phyloP scores from a whole-genome alignment of 371 early-diverging fungal genomes.

The Actinomucor elegans region DNA sequence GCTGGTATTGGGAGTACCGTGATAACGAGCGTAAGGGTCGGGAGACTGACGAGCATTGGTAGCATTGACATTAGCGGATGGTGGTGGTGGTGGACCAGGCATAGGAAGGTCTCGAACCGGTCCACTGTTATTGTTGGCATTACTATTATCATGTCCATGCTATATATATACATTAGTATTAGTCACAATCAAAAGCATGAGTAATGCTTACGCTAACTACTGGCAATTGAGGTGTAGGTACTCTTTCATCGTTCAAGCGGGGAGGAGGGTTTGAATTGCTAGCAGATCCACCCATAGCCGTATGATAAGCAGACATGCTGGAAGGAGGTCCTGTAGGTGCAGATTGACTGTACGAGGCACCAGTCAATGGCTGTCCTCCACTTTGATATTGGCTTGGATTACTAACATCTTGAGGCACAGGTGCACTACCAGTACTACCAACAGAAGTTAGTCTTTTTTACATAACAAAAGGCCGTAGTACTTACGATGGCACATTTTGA shows the following conservation, averaged over 20 bases:
- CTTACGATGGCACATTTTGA: constrained; percentile 8
- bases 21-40: constrained; percentile 28
- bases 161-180: not conserved
- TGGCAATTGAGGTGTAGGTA: constrained; percentile 31
- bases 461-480: no score
- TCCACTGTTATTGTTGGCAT: constrained; percentile 29
- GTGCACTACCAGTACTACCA: constrained; percentile 52
- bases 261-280: not conserved
- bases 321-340: constrained; percentile 36
- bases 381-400: constrained; percentile 52
- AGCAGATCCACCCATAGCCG: constrained; percentile 12
- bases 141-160: constrained; percentile 7
- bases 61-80: no score
- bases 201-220: constrained; percentile 19
- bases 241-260: constrained; percentile 26
- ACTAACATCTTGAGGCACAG: constrained; percentile 65
- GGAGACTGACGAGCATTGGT: constrained; percentile 33
- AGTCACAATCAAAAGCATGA: not conserved
- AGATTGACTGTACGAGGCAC: constrained; percentile 26
- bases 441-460: no score
- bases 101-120: constrained; percentile 48
- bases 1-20: constrained; percentile 1
- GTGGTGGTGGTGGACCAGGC: constrained; percentile 23
- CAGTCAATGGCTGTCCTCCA: constrained; percentile 31
- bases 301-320: constrained; percentile 42